Evolutionary conservation across 805 yeast species (phyloP), one percentile per base, ranked within the genome.

Genomic region (Saccharomyces jurei): DNA sequence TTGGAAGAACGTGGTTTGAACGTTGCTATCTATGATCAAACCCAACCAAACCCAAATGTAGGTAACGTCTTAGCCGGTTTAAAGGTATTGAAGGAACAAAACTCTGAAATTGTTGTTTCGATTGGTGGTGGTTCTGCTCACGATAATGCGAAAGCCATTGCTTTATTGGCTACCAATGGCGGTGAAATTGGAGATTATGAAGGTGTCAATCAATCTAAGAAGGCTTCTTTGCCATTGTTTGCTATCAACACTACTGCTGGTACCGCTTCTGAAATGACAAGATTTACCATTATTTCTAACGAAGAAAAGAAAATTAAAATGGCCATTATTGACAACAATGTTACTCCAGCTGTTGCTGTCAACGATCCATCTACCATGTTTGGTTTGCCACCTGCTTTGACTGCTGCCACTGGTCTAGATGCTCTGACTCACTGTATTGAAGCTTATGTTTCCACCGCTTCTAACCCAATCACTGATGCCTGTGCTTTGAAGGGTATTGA

Each of bases 111-210:
- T 28, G 74, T 73, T 55, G 65, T 75, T 21, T 77, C 78, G 6
- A 74, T 75, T 30, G 78, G 78, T 28, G 78, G 78, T 49, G 78
- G 78, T 28, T 74, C 78, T 4, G 78, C 74, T n/a, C 76, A 75
- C 64, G 78, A 75, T 54, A 72, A 75, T 17, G 76, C 77, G 54
- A 75, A 75, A 60, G 63, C 64, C 14, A 69, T 75, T 50, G 76
- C 78, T 31, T 69, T 72, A 52, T 63, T 75, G 52, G 72, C 73
- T 60, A 74, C 73, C 54, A 63, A 64, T 46, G 74, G 74, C 55
- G 74, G 75, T 17, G 71, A 73, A 36, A 72, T 73, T 27, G 72
- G 71, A 13, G 66, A 75, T 50, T 61, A 71, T 49, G 77, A 75
- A 61, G 75, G 75, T 60, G 75, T 74, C 54, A 74, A 74, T 61